Conservation (phyloP, 371 early-diverging fungal genomes). For the Mortierella sp. region DNA sequence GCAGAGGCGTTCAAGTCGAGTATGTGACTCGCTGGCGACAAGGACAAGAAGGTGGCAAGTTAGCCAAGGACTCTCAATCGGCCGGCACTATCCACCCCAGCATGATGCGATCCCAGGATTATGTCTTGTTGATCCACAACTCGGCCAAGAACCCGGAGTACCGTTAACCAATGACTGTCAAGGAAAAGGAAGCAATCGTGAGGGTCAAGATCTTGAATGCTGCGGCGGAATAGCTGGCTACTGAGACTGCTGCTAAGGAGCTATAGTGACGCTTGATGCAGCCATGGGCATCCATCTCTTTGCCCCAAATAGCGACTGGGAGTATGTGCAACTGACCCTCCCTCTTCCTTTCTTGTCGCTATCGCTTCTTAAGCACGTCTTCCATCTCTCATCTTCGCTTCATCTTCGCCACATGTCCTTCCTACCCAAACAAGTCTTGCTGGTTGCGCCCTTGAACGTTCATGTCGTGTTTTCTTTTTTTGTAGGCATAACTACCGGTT, state of each 20-base stretch:
- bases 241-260: constrained; percentile 46
- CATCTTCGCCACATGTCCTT: no score
- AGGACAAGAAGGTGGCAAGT: constrained; percentile 20
- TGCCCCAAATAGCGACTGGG: constrained; percentile 34
- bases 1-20: constrained; percentile 40
- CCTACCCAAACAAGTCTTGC: no score
- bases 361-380: no score
- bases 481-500: no score
- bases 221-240: constrained; percentile 37
- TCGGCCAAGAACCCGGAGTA: constrained; percentile 48
- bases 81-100: constrained; percentile 31
- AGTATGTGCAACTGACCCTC: no score
- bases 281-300: constrained; percentile 23
- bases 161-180: constrained; percentile 30
- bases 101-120: constrained; percentile 29
- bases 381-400: no score
- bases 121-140: constrained; percentile 26
- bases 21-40: constrained; percentile 7
- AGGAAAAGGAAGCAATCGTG: constrained; percentile 40
- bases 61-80: not conserved
- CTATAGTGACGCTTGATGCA: constrained; percentile 38
- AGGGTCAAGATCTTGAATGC: constrained; percentile 45
- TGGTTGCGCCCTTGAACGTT: no score
- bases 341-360: no score
- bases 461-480: no score